Base-by-base conservation (phyloP, 495 filamentous ascomycete genomes). In the Neurospora sp. region DNA sequence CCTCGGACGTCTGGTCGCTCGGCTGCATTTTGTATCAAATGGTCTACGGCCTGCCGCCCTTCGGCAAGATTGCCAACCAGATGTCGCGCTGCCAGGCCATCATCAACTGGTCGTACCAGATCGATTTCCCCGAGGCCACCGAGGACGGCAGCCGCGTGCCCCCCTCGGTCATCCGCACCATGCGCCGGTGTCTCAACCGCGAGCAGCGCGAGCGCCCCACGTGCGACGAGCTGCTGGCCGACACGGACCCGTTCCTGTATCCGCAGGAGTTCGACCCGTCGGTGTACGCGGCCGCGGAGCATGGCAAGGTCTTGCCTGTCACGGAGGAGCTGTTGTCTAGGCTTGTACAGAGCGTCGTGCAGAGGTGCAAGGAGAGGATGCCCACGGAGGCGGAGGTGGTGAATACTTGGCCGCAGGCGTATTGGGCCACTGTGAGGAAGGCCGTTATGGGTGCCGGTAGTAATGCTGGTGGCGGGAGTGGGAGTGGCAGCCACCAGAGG, bases 11-110 rank as follows among this genome's bases (percentile, higher is more conserved):
- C 10, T 99, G 96, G 96, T 94, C 90, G 81, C 82, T 99, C 38
- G 96, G 96, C 9, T 98, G 96, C 78, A 98, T 99, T 71, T 82
- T 99, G 35, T 98, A 96, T 81, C 96, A 98, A 81, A 97, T 99
- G 93, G 91, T 93, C 0, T 98, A 98, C 80, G 95, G 95, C 59
- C 87, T 90, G 39, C 92, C 94, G 8, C 96, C 96, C 4, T 99
- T 99, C 76, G 93, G 92, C 10, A 94, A 97, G 78, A 96, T 99
- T 74, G 83, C 88, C 16, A 93, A 94, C 82, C 92, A 92, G 79
- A 91, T 94, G 80, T 82, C 85, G 20, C 87, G 91, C 8, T 88
- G 87, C 78, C 83, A 89, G 83, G 94, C 94, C 18, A 99, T 99
- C 79, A 94, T 94, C 69, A 94, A 98, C 78, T 95, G 91, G 70